These are phyloP conservation scores for Boletus huronensis DNA, from an alignment of 768 basidiomycete genomes.

Conservation along the genomic window DNA sequence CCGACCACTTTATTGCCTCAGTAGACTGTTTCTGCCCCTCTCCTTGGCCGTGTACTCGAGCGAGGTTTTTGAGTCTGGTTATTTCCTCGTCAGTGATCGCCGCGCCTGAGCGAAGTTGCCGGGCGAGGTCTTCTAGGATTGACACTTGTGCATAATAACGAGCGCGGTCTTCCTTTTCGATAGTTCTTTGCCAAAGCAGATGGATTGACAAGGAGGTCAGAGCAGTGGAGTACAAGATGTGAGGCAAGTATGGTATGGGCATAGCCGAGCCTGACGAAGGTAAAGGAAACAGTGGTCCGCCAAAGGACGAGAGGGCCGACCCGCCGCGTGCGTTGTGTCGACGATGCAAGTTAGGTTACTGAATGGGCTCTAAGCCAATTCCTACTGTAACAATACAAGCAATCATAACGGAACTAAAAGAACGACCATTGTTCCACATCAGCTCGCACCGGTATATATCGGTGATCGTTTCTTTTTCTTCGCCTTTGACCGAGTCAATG, in stretches of 20 bases:
- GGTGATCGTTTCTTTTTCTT: conserved; percentile 19
- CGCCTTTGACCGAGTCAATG: conserved; percentile 10
- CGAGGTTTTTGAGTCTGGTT: conserved; percentile 51
- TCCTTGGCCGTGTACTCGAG: conserved; percentile 34
- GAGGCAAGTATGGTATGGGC: conserved; percentile 50
- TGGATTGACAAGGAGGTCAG: conserved; percentile 68
- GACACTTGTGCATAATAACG: conserved; percentile 55
- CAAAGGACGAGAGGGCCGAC: not conserved
- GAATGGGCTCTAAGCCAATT: not conserved
- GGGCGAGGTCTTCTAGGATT: conserved; percentile 57
- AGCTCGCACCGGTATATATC: not conserved
- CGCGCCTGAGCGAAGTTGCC: conserved; percentile 48
- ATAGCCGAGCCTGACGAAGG: conserved; percentile 7
- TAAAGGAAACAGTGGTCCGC: not conserved
- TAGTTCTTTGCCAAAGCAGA: conserved; percentile 51
- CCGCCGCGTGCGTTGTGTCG: too few species aligned
- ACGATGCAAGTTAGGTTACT: not conserved
- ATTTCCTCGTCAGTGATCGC: conserved; percentile 49
- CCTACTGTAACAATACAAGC: not conserved
- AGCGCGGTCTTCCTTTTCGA: conserved; percentile 50
- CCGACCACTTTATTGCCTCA: conserved; percentile 43
- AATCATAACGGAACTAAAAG: not conserved
- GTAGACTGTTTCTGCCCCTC: conserved; percentile 10
- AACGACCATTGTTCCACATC: not conserved
- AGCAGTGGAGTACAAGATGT: conserved; percentile 61